Evolutionary conservation across 2,329 filamentous ascomycete genomes (phyloP).

Genomic region (Penicillium rolfsii): DNA sequence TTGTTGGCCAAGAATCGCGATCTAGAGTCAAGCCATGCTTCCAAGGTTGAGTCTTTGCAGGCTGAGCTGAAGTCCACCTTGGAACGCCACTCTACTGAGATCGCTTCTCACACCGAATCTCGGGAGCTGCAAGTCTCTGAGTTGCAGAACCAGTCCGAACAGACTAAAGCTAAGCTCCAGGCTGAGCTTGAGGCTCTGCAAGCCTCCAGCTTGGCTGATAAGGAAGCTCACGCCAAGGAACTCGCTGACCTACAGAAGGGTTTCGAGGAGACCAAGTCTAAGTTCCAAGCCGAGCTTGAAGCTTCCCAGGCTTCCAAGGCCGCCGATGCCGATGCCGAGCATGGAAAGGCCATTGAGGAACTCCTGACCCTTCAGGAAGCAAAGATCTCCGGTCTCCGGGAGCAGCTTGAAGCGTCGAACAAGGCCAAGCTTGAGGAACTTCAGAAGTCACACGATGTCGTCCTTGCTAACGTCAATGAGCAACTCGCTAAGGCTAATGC

Average conservation of each 20-base stretch:
- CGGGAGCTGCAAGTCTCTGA: slow-evolving; percentile 37
- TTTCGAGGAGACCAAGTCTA: slow-evolving; percentile 38
- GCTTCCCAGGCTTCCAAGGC: slow-evolving; percentile 38
- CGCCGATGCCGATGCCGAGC: slow-evolving; percentile 42
- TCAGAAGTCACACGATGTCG: slow-evolving; percentile 41
- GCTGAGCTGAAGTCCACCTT: slow-evolving; percentile 31
- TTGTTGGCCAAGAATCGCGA: slow-evolving; percentile 33
- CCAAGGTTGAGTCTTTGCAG: slow-evolving; percentile 36
- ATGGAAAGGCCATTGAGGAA: slow-evolving; percentile 46
- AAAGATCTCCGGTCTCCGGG: slow-evolving; percentile 42
- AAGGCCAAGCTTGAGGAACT: slow-evolving; percentile 42
- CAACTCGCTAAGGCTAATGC: slow-evolving; percentile 42
- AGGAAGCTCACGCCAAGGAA: slow-evolving; percentile 32
- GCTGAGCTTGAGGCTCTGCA: slow-evolving; percentile 24
- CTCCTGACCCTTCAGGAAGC: slow-evolving; percentile 45
- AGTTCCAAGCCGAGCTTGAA: slow-evolving; percentile 45
- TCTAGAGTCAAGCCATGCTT: slow-evolving; percentile 37
- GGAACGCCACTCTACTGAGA: slow-evolving; percentile 34
- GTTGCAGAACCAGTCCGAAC: slow-evolving; percentile 42
- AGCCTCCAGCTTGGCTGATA: slow-evolving; percentile 17
- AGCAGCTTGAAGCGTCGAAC: slow-evolving; percentile 42
- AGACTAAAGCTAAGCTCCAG: slow-evolving; percentile 27
- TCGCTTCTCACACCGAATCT: slow-evolving; percentile 34
- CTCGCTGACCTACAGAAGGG: slow-evolving; percentile 42
- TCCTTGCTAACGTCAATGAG: slow-evolving; percentile 38